Base-by-base conservation (phyloP, 1,139 yeast genomes). In the Pichia sp. region DNA sequence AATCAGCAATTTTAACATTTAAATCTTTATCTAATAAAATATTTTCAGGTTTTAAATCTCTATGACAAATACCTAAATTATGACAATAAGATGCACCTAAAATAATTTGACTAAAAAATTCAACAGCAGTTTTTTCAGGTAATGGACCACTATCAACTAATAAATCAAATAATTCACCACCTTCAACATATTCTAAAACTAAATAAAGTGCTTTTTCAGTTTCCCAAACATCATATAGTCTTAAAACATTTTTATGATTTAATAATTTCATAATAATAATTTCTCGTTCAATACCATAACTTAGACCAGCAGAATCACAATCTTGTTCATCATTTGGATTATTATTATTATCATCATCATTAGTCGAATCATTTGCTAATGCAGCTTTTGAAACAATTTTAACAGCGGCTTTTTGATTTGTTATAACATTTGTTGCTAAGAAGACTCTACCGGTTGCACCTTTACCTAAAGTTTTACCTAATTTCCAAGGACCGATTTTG, bases 151-250 rank as follows among this genome's bases (percentile, higher is more conserved):
- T 74, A 62, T 87, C 87, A 50, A 92, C 89, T 45, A 92, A 72
- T 58, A 90, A 81, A 66, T 94, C 97, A 60, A 94, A 92, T 46
- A 92, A 70, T 66, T 92, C 98, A 36, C 99, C 99, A 42, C 97
- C 96, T 67, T 94, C 97, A 42, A 94, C 92, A 65, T 94, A 92
- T 67, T 92, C 99, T 51, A 92, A 69, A 28, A 94, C 94, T 55
- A 92, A 75, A 60, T 90, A 90, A 43, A 92, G 69, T 58, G 90
- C 97, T 52, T 94, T 89, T 58, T 87, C 86, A 58, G 94, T 92
- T 65, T 94, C 98, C 98, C 98, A 92, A 36, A 94, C 99, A 59
- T 92, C 99, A 63, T 87, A 92, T 39, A 92, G 71, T n/a, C 95
- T 89, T 84, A 92, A 80, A 45, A 92, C 94, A 62, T 92, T 92